Evolutionary conservation across 352 stramenopile genomes (phyloP).

Genomic region (Discostella stelligera): DNA sequence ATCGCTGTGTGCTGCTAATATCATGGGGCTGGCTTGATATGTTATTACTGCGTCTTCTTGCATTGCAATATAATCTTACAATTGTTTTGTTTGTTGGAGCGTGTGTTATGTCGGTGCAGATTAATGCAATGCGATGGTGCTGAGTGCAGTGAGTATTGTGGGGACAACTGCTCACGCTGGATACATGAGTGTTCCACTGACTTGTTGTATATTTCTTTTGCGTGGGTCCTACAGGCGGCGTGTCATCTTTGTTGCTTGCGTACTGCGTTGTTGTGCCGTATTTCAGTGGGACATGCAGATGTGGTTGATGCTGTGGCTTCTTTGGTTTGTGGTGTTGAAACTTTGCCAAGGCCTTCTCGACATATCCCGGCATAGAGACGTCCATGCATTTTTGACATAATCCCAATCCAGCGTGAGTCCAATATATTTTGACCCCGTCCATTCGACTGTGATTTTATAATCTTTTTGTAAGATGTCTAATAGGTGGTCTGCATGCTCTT

Average conservation of each 20-base stretch:
- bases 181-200: conserved; percentile 14
- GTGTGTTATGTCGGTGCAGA: background rate
- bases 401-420: conserved; percentile 51
- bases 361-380: conserved; percentile 33
- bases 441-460: conserved; percentile 29
- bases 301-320: conserved; percentile 26
- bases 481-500: conserved; percentile 37
- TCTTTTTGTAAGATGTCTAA: conserved; percentile 6
- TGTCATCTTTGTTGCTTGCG: background rate
- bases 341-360: conserved; percentile 7
- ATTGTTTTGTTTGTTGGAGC: background rate
- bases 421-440: conserved; percentile 19
- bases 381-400: conserved; percentile 31
- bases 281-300: conserved; percentile 14
- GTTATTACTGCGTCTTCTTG: conserved; percentile 2
- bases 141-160: conserved; percentile 9
- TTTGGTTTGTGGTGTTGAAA: conserved; percentile 18
- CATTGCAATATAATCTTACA: background rate
- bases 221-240: conserved; percentile 6
- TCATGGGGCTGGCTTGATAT: background rate
- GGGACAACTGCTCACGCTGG: conserved; percentile 12
- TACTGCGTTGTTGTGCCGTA: conserved; percentile 43
- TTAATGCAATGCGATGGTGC: background rate
- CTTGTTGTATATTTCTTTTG: conserved; percentile 25
- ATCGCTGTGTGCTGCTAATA: background rate